Percentiles rank a stretch among this genome's conserved stretches.
Conservation (phyloP, 768 basidiomycete genomes). For the Lenzites betulinus region DNA sequence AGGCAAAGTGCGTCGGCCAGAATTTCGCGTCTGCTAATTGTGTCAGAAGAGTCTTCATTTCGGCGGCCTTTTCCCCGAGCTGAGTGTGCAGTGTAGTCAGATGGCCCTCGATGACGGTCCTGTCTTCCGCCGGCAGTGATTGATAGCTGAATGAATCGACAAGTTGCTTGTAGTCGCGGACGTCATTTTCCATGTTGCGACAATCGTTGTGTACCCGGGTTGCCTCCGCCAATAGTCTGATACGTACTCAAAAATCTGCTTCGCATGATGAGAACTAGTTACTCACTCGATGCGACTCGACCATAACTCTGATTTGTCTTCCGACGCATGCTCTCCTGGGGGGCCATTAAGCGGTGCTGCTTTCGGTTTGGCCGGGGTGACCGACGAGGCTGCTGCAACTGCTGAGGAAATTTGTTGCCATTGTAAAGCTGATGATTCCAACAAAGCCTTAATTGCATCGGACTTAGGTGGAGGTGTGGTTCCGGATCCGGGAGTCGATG, state of each 20-base stretch:
- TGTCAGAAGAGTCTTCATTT: constrained; percentile 9
- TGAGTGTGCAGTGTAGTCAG: constrained; percentile 9
- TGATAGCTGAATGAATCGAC: constrained; percentile 21
- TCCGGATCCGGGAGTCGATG: not conserved
- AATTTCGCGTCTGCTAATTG: constrained; percentile 6
- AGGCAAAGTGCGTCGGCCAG: constrained; percentile 12
- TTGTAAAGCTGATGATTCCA: constrained; percentile 11
- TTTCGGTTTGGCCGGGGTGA: not conserved
- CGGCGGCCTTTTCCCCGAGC: constrained; percentile 12
- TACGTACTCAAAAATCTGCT: not conserved
- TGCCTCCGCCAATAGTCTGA: constrained; percentile 12
- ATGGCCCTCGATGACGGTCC: constrained; percentile 17
- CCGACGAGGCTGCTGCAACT: constrained; percentile 15
- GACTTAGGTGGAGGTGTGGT: not conserved
- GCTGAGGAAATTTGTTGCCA: constrained; percentile 20
- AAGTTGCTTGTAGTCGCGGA: constrained; percentile 19
- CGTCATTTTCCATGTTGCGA: constrained; percentile 17
- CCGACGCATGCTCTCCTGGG: not conserved
- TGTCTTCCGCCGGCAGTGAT: constrained; percentile 7
- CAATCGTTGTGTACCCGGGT: constrained; percentile 13
- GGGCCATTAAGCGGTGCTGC: not conserved
- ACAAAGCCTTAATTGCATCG: constrained; percentile 5
- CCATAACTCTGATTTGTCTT: constrained; percentile 16
- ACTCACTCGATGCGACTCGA: constrained; percentile 21
- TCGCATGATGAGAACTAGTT: not conserved